Percentiles rank a stretch among this genome's conserved stretches.
Evolutionary conservation across 176 grass and related monocot species (phyloP).

Genomic region (Aegilops longissima): DNA sequence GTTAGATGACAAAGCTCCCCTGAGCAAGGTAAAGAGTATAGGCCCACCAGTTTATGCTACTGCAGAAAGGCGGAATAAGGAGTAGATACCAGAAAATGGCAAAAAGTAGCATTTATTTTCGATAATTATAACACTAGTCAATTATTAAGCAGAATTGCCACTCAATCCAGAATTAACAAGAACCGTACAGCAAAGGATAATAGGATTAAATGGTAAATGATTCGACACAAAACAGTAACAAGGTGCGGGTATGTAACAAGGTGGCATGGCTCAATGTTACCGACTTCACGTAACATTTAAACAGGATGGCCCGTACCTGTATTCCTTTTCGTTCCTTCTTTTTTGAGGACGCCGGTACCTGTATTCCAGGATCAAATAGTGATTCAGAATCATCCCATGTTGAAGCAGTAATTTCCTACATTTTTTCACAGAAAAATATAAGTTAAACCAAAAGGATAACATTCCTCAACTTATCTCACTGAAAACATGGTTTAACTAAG

Average conservation of each 20-base stretch:
- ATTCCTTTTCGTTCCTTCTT: too few relatives aligned
- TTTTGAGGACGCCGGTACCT: slow-evolving; percentile 39
- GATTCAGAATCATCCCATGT: slow-evolving; percentile 74
- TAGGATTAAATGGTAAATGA: background rate
- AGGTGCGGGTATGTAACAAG: background rate
- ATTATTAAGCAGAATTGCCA: background rate
- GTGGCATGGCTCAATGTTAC: background rate
- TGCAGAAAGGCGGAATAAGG: too few relatives aligned
- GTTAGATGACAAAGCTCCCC: background rate
- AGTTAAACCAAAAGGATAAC: slow-evolving; percentile 12
- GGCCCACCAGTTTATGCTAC: background rate
- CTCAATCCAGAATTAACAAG: background rate
- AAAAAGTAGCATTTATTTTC: too few relatives aligned
- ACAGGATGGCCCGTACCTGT: background rate
- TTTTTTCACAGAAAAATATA: slow-evolving; percentile 2
- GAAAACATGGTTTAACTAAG: background rate
- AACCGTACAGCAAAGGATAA: background rate
- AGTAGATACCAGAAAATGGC: too few relatives aligned
- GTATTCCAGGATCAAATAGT: slow-evolving; percentile 67
- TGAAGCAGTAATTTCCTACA: slow-evolving; percentile 76
- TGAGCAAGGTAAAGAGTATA: too few relatives aligned
- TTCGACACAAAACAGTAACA: background rate
- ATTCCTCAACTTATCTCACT: background rate
- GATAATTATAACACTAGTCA: background rate
- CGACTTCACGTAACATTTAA: slow-evolving; percentile 25